phyloP scores from a whole-genome alignment of 2,329 filamentous ascomycete species.

The Chaetomiaceae sp. region DNA sequence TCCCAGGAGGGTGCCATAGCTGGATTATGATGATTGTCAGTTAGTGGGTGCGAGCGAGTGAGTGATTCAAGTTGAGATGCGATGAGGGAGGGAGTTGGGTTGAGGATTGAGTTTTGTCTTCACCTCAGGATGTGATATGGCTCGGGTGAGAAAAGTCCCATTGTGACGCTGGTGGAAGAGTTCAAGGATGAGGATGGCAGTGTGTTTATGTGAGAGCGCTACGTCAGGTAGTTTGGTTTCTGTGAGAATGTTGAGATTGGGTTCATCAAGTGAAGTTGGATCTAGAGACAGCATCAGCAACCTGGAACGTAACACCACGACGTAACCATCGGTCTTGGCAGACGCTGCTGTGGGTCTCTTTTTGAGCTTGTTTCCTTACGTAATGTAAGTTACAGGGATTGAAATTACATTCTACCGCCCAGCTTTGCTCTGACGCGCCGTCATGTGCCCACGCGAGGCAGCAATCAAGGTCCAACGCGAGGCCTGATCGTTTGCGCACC shows the following conservation, averaged over 20 bases:
- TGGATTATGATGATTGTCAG: no score
- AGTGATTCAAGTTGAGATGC: neutral
- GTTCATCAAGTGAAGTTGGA: no score
- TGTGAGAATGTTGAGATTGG: no score
- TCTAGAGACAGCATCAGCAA: no score
- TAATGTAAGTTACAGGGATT: constrained; percentile 3
- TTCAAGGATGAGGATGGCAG: constrained; percentile 38
- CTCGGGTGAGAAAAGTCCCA: constrained; percentile 58
- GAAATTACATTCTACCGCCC: neutral
- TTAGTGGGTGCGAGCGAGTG: neutral
- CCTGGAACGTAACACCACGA: no score
- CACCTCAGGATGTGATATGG: constrained; percentile 67
- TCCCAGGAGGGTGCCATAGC: constrained; percentile 84
- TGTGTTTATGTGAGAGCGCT: neutral
- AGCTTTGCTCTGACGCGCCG: constrained; percentile 20
- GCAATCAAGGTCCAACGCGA: constrained; percentile 12
- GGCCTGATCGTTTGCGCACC: neutral
- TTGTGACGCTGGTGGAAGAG: constrained; percentile 39
- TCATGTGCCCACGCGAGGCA: constrained; percentile 26
- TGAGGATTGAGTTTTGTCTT: no score
- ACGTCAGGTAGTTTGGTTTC: no score
- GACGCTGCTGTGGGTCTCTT: neutral
- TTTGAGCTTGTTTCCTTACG: no score
- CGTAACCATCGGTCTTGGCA: constrained; percentile 7
- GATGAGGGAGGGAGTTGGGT: neutral